A percentile compares a stretch with the other conserved stretches of the same genome.
Evolutionary conservation across 1,284 basidiomycete genomes (phyloP).

Genomic region (Naganishia liquefaciens): DNA sequence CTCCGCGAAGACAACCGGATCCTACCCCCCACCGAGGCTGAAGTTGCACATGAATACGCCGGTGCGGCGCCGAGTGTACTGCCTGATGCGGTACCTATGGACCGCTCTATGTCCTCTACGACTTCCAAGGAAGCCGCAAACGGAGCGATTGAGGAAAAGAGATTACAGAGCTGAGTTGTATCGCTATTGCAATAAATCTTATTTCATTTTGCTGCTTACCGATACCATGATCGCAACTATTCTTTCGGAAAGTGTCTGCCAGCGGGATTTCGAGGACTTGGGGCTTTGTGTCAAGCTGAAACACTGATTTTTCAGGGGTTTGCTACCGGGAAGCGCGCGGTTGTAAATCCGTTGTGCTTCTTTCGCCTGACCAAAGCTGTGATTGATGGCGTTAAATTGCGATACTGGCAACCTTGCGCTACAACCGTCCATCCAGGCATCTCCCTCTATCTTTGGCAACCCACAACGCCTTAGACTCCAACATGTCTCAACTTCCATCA

Average conservation of each 20-base stretch:
- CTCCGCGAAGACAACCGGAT: constrained; percentile 38
- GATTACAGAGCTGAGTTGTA: constrained; percentile 20
- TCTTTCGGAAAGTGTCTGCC: neutral
- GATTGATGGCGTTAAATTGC: too few species aligned
- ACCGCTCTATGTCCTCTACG: neutral
- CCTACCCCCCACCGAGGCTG: neutral
- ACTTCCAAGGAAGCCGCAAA: constrained; percentile 8
- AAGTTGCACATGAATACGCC: neutral
- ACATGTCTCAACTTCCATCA: neutral
- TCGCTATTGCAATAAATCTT: neutral
- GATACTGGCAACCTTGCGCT: neutral
- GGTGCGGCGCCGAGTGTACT: neutral
- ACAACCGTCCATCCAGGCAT: neutral
- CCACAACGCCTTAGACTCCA: neutral
- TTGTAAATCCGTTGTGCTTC: neutral
- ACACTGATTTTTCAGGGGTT: neutral
- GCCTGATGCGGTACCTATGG: neutral
- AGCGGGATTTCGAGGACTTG: too few species aligned
- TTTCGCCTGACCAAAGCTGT: neutral
- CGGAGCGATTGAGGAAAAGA: constrained; percentile 2
- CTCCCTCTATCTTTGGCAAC: neutral
- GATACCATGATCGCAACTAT: too few species aligned
- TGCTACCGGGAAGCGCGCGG: neutral
- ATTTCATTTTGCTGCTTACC: neutral
- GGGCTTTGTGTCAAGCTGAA: constrained; percentile 5